These are phyloP conservation scores for Diatrype stigma DNA, from an alignment of 2,329 filamentous ascomycete species.

Conservation along the genomic window DNA sequence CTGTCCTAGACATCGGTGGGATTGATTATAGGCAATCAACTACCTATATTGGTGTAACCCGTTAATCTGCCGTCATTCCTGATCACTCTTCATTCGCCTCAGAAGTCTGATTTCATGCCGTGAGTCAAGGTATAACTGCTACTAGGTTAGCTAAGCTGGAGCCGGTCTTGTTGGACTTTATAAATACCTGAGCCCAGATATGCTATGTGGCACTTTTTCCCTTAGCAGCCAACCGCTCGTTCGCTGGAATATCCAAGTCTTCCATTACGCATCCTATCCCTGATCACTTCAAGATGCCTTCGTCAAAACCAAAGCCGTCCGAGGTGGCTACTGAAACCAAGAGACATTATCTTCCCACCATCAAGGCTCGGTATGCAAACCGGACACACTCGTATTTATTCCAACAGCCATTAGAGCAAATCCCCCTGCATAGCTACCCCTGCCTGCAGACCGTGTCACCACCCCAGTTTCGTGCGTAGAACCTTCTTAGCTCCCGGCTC, in stretches of 20 bases:
- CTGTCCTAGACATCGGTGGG: constrained; percentile 25
- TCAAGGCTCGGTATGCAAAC: constrained; percentile 52
- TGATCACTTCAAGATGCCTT: constrained; percentile 42
- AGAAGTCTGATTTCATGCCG: background rate
- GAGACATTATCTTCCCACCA: constrained; percentile 61
- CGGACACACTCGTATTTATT: constrained; percentile 56
- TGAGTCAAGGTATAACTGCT: background rate
- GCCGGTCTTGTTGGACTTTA: background rate
- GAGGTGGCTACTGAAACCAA: constrained; percentile 74
- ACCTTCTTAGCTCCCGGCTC: background rate
- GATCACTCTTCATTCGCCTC: background rate
- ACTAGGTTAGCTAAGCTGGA: background rate
- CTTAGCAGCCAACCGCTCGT: background rate
- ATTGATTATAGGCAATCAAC: background rate
- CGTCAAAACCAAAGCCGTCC: constrained; percentile 58
- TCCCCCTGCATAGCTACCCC: constrained; percentile 33
- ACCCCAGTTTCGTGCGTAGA: constrained; percentile 40
- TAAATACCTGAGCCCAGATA: background rate
- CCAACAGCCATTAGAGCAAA: constrained; percentile 44
- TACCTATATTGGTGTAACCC: background rate
- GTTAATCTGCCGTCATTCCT: background rate
- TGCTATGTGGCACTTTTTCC: background rate
- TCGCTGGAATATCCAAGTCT: background rate
- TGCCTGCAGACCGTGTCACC: constrained; percentile 30
- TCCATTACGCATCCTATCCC: background rate